A percentile compares a stretch with the other conserved stretches of the same genome.
Conservation (phyloP, 441 rosid genomes). For the Lepidium campestre region DNA sequence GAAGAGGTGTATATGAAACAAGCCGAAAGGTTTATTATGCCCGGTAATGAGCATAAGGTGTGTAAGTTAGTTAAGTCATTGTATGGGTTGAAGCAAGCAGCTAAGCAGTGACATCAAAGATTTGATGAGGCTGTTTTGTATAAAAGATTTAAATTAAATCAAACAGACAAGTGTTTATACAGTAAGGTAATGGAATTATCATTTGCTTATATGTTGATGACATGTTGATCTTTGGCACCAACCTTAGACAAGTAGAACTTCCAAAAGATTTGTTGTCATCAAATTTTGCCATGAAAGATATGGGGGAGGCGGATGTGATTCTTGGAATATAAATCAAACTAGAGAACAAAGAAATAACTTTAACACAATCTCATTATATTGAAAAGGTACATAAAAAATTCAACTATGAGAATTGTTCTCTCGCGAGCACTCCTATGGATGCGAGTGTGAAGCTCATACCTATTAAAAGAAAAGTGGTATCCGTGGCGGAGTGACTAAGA, state of each 20-base stretch:
- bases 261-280: constrained; percentile 5
- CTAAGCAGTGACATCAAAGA: constrained; percentile 14
- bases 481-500: background rate
- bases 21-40: background rate
- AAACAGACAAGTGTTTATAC: constrained; percentile 5
- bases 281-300: constrained; percentile 10
- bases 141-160: background rate
- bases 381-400: background rate
- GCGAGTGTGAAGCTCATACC: background rate
- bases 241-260: background rate
- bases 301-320: background rate
- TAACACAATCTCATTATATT: constrained; percentile 2
- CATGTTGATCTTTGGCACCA: constrained; percentile 5
- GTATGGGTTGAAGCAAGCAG: constrained; percentile 16
- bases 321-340: background rate
- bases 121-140: constrained; percentile 13
- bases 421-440: background rate
- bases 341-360: background rate
- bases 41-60: background rate
- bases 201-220: constrained; percentile 16
- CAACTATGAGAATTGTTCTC: background rate
- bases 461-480: background rate
- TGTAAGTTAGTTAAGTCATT: constrained; percentile 4
- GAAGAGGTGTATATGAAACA: background rate
- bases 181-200: background rate